Conservation (phyloP, 768 basidiomycete genomes). For the Leccinum disarticulatum region DNA sequence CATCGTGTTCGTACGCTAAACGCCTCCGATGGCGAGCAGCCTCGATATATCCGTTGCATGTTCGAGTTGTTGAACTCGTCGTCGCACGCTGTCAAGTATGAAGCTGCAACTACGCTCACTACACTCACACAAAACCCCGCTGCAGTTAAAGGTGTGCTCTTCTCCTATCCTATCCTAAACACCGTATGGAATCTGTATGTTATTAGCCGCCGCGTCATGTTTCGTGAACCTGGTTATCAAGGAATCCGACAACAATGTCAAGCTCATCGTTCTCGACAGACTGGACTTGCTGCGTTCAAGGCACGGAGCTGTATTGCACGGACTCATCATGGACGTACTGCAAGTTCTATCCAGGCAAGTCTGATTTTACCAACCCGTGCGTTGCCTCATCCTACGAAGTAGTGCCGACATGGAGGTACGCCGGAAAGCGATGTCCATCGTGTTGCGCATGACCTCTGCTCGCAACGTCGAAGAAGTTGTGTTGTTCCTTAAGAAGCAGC, state of each 20-base stretch:
- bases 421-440: conserved; percentile 85
- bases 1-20: conserved; percentile 6
- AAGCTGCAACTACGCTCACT: conserved; percentile 93
- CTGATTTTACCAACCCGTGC: background rate
- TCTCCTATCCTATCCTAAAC: background rate
- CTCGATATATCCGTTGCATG: conserved; percentile 92
- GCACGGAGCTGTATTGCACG: conserved; percentile 87
- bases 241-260: conserved; percentile 99
- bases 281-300: conserved; percentile 78
- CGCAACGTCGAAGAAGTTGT: conserved; percentile 97
- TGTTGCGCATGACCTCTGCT: conserved; percentile 89
- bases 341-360: conserved; percentile 80
- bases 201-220: conserved; percentile 79
- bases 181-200: conserved; percentile 3
- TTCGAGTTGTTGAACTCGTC: conserved; percentile 88
- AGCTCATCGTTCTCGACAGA: conserved; percentile 93
- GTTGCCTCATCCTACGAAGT: background rate
- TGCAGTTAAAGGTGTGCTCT: conserved; percentile 80
- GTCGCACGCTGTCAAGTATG: conserved; percentile 95
- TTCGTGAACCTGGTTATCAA: conserved; percentile 89
- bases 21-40: conserved; percentile 39
- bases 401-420: conserved; percentile 97
- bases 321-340: conserved; percentile 93
- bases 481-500: conserved; percentile 94
- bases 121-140: conserved; percentile 93